Base-by-base conservation (phyloP, 129 eudicot species). In the Chrysanthemum lavandulifolium region DNA sequence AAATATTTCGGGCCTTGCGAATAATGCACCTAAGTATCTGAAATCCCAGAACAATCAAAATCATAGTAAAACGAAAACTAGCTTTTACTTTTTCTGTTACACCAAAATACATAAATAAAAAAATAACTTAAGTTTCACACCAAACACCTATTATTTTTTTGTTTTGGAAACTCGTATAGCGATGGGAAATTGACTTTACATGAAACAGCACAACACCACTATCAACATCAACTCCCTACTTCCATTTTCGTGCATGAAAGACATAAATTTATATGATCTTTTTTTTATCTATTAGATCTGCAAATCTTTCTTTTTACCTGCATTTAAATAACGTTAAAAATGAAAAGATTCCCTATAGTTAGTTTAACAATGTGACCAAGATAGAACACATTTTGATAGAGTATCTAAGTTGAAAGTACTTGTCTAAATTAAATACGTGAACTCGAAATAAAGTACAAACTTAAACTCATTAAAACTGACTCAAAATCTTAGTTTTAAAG, bases 201-300 rank as follows among this genome's bases (percentile, higher is more conserved):
- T 23, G 14, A 68, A 68, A 68, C 18, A 21, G 36, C 45, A 50
- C 60, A 49, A 50, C 18, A 21, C 47, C 45, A 49, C 72, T 21
- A 25, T 68, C 72, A 68, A 49, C 72, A 68, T 68, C 72, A 68
- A 23, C 36, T 68, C n/a, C 71, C 72, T 21, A 50, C 56, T 8
- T 7, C 31, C 64, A 59, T 23, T 21, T 59, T 21, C 14, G 25
- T 59, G 36, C 36, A 31, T 31, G 36, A 3, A 31, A 31, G 36
- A 31, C 36, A 31, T 31, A 31, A 31, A 31, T 31, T 0, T 31
- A 31, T 36, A 1, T 36, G 45, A 6, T 36, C 2, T 5, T 56
- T 56, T 19, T 56, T 8, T 16, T 56, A 16, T 56, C 13, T 15
- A 56, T 8, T 56, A 56, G 23, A 4, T 56, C 5, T 15, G 14